Percentiles rank a stretch among this genome's conserved stretches.
These are phyloP conservation scores for Arabidopsis suecica DNA, from an alignment of 345 rosid genomes.

Conservation along the genomic window DNA sequence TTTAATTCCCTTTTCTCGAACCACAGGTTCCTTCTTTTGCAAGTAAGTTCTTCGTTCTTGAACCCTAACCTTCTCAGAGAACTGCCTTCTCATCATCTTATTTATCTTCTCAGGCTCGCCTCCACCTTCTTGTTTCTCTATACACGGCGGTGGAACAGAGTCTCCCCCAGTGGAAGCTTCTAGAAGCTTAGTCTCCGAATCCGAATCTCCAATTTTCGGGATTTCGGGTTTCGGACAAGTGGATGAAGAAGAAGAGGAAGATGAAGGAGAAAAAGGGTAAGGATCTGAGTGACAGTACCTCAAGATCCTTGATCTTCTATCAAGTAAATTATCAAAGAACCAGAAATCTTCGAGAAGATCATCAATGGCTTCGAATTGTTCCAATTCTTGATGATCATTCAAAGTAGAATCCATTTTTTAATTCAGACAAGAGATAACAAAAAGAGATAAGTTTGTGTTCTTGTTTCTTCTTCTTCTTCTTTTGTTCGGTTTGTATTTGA, in stretches of 20 bases:
- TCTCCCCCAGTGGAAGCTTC: constrained; percentile 27
- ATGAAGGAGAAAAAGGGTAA: constrained; percentile 48
- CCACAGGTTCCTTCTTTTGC: constrained; percentile 32
- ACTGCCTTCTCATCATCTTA: constrained; percentile 45
- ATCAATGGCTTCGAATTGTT: constrained; percentile 53
- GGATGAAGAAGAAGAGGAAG: constrained; percentile 30
- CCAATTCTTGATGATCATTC: constrained; percentile 32
- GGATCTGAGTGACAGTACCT: constrained; percentile 76
- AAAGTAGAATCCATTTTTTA: constrained; percentile 38
- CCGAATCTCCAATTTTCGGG: constrained; percentile 23
- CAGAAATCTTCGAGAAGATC: constrained; percentile 78
- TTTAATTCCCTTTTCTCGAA: constrained; percentile 35
- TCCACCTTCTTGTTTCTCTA: constrained; percentile 39
- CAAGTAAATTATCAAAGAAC: constrained; percentile 67
- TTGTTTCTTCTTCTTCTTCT: constrained; percentile 30
- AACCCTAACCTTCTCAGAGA: constrained; percentile 49
- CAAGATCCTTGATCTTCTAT: constrained; percentile 48
- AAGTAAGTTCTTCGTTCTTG: constrained; percentile 46
- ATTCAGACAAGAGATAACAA: constrained; percentile 43
- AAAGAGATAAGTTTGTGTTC: constrained; percentile 44
- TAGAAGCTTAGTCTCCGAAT: constrained; percentile 25
- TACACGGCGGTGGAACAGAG: constrained; percentile 41
- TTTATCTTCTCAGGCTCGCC: constrained; percentile 37
- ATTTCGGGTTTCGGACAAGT: constrained; percentile 21
- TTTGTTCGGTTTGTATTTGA: constrained; percentile 46